Conservation (phyloP, 179 eudicot genomes). For the Silene coronaria region DNA sequence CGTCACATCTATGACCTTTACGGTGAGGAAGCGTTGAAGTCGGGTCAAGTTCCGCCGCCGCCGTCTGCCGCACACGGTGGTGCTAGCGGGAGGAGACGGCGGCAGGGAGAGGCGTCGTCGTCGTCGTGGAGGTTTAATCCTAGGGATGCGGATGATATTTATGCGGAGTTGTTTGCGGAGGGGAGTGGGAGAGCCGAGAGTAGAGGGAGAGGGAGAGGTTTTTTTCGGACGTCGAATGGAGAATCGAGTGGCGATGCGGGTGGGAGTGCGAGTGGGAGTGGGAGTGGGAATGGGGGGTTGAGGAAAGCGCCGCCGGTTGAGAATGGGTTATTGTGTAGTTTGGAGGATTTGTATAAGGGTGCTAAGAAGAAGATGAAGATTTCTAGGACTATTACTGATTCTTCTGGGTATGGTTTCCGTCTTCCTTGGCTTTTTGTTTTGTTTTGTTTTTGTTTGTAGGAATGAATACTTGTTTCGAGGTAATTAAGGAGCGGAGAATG, state of each 20-base stretch:
- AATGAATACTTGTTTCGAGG: neutral
- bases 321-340: slow-evolving; percentile 58
- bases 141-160: slow-evolving; percentile 68
- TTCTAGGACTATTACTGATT: slow-evolving; percentile 53
- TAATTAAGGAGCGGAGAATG: too few species aligned
- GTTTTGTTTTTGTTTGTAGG: neutral
- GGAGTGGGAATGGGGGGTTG: slow-evolving; percentile 8
- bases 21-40: slow-evolving; percentile 44
- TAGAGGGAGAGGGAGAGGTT: slow-evolving; percentile 25
- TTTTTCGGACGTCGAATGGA: slow-evolving; percentile 31
- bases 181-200: slow-evolving; percentile 20
- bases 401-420: slow-evolving; percentile 43
- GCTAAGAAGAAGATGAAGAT: slow-evolving; percentile 84
- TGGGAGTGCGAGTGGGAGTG: slow-evolving; percentile 5
- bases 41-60: slow-evolving; percentile 43
- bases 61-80: slow-evolving; percentile 45
- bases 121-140: slow-evolving; percentile 64
- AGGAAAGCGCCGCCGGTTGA: slow-evolving; percentile 63
- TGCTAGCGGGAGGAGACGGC: slow-evolving; percentile 11
- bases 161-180: slow-evolving; percentile 56
- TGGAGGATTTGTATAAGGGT: slow-evolving; percentile 66
- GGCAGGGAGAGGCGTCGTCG: slow-evolving; percentile 16
- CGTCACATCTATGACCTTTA: slow-evolving; percentile 19
- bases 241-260: neutral
- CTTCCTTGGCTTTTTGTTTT: neutral